Evolutionary conservation across 2,329 filamentous ascomycete genomes (phyloP).

Genomic region (Fusarium compactum): DNA sequence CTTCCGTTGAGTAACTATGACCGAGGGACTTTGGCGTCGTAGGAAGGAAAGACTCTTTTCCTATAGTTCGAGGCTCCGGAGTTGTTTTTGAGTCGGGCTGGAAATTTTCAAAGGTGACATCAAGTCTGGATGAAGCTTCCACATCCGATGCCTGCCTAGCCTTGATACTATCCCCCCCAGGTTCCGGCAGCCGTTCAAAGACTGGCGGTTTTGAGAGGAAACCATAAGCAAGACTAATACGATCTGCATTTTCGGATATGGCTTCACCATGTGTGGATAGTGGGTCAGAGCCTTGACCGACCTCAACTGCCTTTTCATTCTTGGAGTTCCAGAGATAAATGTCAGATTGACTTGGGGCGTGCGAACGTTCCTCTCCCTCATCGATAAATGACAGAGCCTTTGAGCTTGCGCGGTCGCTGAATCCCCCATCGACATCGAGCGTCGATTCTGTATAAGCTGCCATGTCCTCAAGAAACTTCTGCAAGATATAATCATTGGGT

Average conservation of each 20-base stretch:
- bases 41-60: not conserved
- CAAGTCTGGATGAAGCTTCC: rapidly evolving
- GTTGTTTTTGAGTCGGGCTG: not conserved
- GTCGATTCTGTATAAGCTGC: constrained; percentile 13
- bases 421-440: not conserved
- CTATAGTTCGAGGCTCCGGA: no score
- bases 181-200: not conserved
- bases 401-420: not conserved
- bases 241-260: rapidly evolving
- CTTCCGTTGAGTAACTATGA: not conserved
- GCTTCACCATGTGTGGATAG: rapidly evolving
- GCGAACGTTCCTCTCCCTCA: rapidly evolving
- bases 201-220: rapidly evolving
- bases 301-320: rapidly evolving
- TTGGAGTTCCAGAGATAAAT: rapidly evolving
- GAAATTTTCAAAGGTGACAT: not conserved
- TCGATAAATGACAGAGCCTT: not conserved
- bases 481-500: constrained; percentile 6
- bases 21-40: not conserved
- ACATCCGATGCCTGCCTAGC: not conserved
- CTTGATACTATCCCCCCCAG: rapidly evolving
- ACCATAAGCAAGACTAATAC: not conserved
- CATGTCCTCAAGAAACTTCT: constrained; percentile 26
- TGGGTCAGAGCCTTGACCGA: rapidly evolving
- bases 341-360: rapidly evolving